Evolutionary conservation across 495 filamentous ascomycete species (phyloP), one percentile per base, ranked within the genome.

Genomic region (Penicillium soppii): DNA sequence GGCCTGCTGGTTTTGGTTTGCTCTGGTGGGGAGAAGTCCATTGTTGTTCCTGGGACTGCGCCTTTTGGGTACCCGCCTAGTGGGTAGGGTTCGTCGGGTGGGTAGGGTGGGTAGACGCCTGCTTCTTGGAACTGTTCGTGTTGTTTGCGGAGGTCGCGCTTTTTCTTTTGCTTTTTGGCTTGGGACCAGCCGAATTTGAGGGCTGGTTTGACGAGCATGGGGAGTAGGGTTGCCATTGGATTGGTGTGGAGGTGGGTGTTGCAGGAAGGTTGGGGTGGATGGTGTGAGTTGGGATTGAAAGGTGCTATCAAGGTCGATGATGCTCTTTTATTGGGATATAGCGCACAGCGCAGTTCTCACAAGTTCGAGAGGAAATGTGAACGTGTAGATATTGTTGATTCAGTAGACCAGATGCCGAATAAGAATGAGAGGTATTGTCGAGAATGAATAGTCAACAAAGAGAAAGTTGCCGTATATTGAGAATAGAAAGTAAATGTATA

Each of bases 161-260:
- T 65, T 50, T 63, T 57, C 27, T 63, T 62, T 58, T 57, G 54
- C 32, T 70, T 66, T 50, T 71, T 70, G 57, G 61, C 58, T 50
- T 65, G 55, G 20, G 52, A 57, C 50, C 41, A 42, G 58, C 66
- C 66, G 35, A 67, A 30, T 54, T 63, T 61, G 41, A 70, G 47
- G 53, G 63, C 42, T 52, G 62, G 62, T 50, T 66, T 23, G 42
- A 60, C 54, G 42, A 71, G 26, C 58, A 71, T 71, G 30, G 57
- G 62, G 64, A 69, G 68, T 47, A 5, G 12, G 17, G 23, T 44
- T 13, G 1, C 54, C 47, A n/a, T 49, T 43, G 53, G 32, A 36
- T 32, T 33, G 22, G 17, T 1, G 25, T 29, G 35, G 20, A 12
- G 39, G 20, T 26, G 17, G 41, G 21, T 37, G 42, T 25, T 13